These are phyloP conservation scores for Komagataea norvegica DNA, from an alignment of 1,139 yeast genomes.

Conservation along the genomic window DNA sequence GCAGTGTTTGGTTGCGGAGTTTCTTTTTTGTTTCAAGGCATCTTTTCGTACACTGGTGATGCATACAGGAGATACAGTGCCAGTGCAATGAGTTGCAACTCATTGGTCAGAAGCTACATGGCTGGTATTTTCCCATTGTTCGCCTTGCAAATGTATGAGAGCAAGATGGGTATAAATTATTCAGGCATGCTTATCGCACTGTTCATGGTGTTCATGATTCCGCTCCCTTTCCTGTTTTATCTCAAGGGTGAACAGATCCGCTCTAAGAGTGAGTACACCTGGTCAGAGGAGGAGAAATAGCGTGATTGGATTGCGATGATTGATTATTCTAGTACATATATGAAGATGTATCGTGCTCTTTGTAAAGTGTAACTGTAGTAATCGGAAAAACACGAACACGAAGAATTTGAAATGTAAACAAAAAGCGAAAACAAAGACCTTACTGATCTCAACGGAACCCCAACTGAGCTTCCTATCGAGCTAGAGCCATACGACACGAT, in stretches of 20 bases:
- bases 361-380: no score
- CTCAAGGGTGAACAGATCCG: conserved; percentile 54
- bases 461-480: no score
- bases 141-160: conserved; percentile 50
- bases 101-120: conserved; percentile 60
- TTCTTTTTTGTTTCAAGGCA: conserved; percentile 50
- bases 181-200: conserved; percentile 57
- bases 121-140: conserved; percentile 79
- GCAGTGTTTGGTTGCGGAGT: conserved; percentile 55
- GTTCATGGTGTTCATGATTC: conserved; percentile 51
- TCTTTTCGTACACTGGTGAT: conserved; percentile 58
- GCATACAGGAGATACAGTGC: conserved; percentile 65
- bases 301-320: no score
- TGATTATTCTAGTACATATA: neutral
- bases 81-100: conserved; percentile 77
- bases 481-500: no score
- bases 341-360: no score
- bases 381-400: no score
- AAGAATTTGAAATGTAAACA: neutral
- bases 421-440: neutral
- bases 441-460: neutral
- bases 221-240: conserved; percentile 61
- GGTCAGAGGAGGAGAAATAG: no score
- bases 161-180: conserved; percentile 54
- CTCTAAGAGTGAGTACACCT: conserved; percentile 44